Evolutionary conservation across 257 asterid species (phyloP), one percentile per base, ranked within the genome.

Genomic region (Nicotiana otophora): DNA sequence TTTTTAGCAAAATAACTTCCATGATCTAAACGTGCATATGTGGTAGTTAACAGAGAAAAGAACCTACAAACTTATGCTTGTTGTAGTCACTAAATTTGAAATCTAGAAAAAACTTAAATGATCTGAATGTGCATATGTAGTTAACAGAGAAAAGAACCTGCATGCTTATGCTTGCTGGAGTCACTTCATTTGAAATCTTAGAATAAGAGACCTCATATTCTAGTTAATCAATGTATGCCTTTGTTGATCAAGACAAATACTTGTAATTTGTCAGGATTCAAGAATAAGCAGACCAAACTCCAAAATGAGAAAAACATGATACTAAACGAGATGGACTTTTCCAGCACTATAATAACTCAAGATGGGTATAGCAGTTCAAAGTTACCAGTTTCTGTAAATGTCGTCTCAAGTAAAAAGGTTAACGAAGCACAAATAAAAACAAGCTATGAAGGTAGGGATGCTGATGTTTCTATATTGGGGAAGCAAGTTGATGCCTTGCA

Each of bases 331-430:
- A 48, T 84, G 87, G 87, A 90, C 82, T 93, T 94, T 91, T 83
- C 93, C 2, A 93, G 98, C 88, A 74, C 85, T 36, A 87, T 94
- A 70, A 91, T 91, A 72, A 81, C 83, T 78, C 90, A 92, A 76
- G 94, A 93, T 20, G 98, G 90, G 88, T 91, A 96, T 85, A 92
- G 82, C 82, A 81, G 92, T 87, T 86, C 97, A n/a, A 89, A 89
- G 85, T 60, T 57, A 20, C 51, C 85, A 51, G 86, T 51, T 77
- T 82, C 82, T 20, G 15, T 53, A 55, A 87, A 88, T 84, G 53
- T 82, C 51, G 78, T 42, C 76, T 82, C 91, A 12, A 55, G 75
- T 14, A 80, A 77, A 81, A 85, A 85, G 84, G 81, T 81, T 80
- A 83, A 85, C 85, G 85, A 86, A 62, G 53, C 77, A 70, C 85